Conservation (phyloP, 495 filamentous ascomycete species). For the Penicillium herquei region DNA sequence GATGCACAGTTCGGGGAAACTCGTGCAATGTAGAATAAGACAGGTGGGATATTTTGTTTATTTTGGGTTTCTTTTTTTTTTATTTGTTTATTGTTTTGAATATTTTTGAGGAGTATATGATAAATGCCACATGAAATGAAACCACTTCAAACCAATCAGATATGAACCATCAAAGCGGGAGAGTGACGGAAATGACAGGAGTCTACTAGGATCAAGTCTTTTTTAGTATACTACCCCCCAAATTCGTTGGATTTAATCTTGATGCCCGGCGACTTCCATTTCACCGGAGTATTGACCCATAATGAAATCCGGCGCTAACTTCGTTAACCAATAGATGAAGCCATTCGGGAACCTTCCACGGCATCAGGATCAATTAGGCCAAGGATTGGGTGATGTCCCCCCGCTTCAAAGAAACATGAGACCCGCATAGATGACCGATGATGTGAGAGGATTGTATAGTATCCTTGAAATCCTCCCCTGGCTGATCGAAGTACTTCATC, state of each 20-base stretch:
- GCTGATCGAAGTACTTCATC: conserved; percentile 1
- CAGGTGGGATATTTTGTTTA: neutral
- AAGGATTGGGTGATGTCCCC: neutral
- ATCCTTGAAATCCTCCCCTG: conserved; percentile 14
- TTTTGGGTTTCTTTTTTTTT: neutral
- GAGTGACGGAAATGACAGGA: neutral
- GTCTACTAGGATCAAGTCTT: no score
- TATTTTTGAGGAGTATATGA: conserved; percentile 12
- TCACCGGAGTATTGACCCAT: no score
- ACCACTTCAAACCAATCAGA: conserved; percentile 9
- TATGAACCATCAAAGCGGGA: neutral
- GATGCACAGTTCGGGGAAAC: conserved; percentile 19
- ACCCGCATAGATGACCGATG: neutral
- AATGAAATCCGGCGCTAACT: neutral
- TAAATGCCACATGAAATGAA: conserved; percentile 19
- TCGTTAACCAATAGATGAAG: neutral
- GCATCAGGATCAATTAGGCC: neutral
- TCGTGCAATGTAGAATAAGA: conserved; percentile 8
- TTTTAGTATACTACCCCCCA: neutral
- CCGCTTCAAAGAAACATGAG: neutral
- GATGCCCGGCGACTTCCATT: neutral
- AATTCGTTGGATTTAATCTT: neutral
- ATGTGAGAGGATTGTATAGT: neutral
- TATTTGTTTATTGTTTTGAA: neutral
- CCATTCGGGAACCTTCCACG: neutral